Conservation (phyloP, 345 rosid genomes). For the Barbarea vulgaris region DNA sequence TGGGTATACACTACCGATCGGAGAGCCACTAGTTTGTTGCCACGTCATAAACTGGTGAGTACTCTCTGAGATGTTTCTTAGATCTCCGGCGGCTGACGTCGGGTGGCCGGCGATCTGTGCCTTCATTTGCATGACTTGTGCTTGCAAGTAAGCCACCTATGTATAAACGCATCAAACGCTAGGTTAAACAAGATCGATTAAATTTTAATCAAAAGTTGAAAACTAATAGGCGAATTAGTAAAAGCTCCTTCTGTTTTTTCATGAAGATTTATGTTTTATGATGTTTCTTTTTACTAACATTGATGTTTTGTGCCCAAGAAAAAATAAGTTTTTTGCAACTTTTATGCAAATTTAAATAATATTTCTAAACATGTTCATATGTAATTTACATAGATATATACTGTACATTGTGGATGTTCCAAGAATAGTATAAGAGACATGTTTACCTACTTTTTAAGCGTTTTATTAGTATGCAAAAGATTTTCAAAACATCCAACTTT, state of each 20-base stretch:
- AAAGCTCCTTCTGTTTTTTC: neutral
- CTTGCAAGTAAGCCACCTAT: slow-evolving; percentile 81
- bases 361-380: slow-evolving; percentile 9
- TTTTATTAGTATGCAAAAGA: neutral
- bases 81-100: slow-evolving; percentile 34
- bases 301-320: neutral
- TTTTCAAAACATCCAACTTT: neutral
- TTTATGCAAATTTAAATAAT: slow-evolving; percentile 4
- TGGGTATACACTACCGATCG: slow-evolving; percentile 34
- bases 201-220: slow-evolving; percentile 2
- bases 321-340: neutral
- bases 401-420: neutral
- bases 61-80: slow-evolving; percentile 28
- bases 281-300: neutral
- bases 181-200: slow-evolving; percentile 15
- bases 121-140: slow-evolving; percentile 86
- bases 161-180: slow-evolving; percentile 13
- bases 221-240: neutral
- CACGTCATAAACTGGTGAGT: slow-evolving; percentile 19
- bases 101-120: slow-evolving; percentile 64
- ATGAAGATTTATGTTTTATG: neutral
- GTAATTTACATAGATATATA: neutral
- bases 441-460: neutral
- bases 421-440: neutral
- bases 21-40: slow-evolving; percentile 43